A percentile compares a stretch with the other conserved stretches of the same genome.
phyloP scores from a whole-genome alignment of 2,329 filamentous ascomycete genomes.

The Sporothrix protearum region DNA sequence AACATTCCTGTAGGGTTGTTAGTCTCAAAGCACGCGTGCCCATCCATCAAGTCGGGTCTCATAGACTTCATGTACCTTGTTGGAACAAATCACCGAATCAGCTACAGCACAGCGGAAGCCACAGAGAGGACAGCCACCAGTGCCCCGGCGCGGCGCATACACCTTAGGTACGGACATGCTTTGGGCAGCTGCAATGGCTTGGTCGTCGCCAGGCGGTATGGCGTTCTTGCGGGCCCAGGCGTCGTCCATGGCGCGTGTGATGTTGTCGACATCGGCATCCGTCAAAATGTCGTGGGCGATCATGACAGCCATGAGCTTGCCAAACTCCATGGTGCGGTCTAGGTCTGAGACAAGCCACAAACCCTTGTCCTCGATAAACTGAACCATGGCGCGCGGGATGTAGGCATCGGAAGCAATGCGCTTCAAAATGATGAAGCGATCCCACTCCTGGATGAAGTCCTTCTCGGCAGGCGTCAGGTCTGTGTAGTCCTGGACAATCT shows the following conservation, averaged over 20 bases:
- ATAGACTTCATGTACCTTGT: too few relatives aligned
- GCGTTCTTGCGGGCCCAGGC: slow-evolving; percentile 33
- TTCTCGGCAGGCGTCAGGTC: slow-evolving; percentile 54
- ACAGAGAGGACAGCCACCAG: slow-evolving; percentile 45
- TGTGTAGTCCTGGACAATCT: slow-evolving; percentile 55
- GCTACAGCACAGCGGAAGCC: slow-evolving; percentile 36
- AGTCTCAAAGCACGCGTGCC: background rate
- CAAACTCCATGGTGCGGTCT: slow-evolving; percentile 51
- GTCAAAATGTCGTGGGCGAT: slow-evolving; percentile 48
- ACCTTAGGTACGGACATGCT: slow-evolving; percentile 13
- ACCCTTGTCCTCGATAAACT: slow-evolving; percentile 50
- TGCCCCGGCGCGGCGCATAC: background rate
- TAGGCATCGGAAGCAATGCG: slow-evolving; percentile 51
- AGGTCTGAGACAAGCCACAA: slow-evolving; percentile 50
- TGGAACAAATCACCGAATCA: slow-evolving; percentile 48
- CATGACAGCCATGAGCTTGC: slow-evolving; percentile 52
- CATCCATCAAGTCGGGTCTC: too few relatives aligned
- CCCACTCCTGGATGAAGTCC: slow-evolving; percentile 58
- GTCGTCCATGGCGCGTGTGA: slow-evolving; percentile 37
- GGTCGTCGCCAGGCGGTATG: slow-evolving; percentile 9
- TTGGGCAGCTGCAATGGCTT: background rate
- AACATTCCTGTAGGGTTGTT: slow-evolving; percentile 38
- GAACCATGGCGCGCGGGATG: slow-evolving; percentile 50
- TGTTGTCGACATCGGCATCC: slow-evolving; percentile 42
- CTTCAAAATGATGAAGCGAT: slow-evolving; percentile 51